phyloP scores from a whole-genome alignment of 768 basidiomycete genomes.

The Mycena venus region DNA sequence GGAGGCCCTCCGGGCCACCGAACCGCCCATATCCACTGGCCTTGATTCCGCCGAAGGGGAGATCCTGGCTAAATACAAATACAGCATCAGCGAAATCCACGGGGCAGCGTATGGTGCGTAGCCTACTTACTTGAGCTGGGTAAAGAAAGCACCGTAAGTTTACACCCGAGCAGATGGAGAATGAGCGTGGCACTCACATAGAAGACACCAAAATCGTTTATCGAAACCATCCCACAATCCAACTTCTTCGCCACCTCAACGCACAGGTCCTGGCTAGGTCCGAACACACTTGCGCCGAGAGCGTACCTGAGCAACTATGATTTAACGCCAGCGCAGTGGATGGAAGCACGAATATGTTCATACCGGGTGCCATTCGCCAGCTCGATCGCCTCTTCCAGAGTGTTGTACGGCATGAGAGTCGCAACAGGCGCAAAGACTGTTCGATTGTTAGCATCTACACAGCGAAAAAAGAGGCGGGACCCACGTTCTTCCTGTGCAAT shows the following conservation, averaged over 20 bases:
- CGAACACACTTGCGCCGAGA: constrained; percentile 95
- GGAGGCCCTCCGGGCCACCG: constrained; percentile 94
- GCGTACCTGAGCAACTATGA: constrained; percentile 62
- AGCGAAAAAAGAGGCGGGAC: constrained; percentile 41
- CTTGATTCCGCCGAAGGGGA: constrained; percentile 96
- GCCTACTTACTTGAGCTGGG: constrained; percentile 75
- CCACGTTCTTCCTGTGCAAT: constrained; percentile 86
- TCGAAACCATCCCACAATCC: constrained; percentile 96
- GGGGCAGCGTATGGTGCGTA: constrained; percentile 2
- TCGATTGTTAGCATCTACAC: background rate
- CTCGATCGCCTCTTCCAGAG: constrained; percentile 76
- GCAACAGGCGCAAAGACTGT: constrained; percentile 95
- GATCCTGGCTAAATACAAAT: constrained; percentile 75
- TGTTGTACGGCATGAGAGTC: constrained; percentile 86
- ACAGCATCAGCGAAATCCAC: constrained; percentile 21
- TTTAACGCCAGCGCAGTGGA: background rate
- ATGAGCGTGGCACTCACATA: constrained; percentile 70
- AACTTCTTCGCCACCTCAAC: constrained; percentile 83
- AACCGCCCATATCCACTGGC: constrained; percentile 95
- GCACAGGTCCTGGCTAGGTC: constrained; percentile 84
- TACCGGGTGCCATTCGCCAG: background rate
- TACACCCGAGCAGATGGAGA: background rate
- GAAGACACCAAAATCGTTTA: constrained; percentile 94
- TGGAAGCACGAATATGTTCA: background rate
- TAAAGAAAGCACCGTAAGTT: constrained; percentile 31